Evolutionary conservation across 345 rosid genomes (phyloP), one percentile per base, ranked within the genome.

Genomic region (Eucalyptus pauciflora): DNA sequence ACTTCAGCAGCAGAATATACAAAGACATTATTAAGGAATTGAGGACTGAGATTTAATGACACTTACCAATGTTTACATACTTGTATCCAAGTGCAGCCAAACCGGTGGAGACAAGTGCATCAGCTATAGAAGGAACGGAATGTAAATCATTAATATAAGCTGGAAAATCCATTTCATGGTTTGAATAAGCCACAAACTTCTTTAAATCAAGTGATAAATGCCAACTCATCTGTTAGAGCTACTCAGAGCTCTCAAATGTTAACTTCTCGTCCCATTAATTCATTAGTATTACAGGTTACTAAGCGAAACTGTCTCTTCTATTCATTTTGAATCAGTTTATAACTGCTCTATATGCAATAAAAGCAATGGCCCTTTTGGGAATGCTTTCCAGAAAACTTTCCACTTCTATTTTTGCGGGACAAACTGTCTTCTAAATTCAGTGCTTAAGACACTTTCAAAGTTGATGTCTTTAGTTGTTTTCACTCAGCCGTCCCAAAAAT

Each of bases 31-130:
- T 76, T 37, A 76, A 37, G 83, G 27, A 76, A 76, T 20, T 76
- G 83, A 76, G 48, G 48, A 76, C 48, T 76, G 27, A 81, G n/a
- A 86, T 13, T 22, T 50, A 58, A n/a, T 14, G 71, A 60, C 27
- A 31, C 92, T 52, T 90, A 94, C 96, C 97, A 62, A 95, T 92
- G 86, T 94, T 95, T 48, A 94, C 95, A 91, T 94, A 94, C 16
- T 85, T 91, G 90, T 92, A 95, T 79, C 95, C 94, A 33, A 94
- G 92, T 86, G 87, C 88, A n/a, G 91, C 91, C 88, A 95, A 91
- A 71, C 97, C 94, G 13, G 92, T 93, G 69, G 95, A 92, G 87
- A 95, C 93, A 56, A 94, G 91, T 48, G 95, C 95, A 91, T 94
- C 95, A 10, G 93, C 96, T 90, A 90, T 89, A 79, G 52, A 90